phyloP scores from a whole-genome alignment of 208 protist genomes.

The Trypanosoma lewisi region DNA sequence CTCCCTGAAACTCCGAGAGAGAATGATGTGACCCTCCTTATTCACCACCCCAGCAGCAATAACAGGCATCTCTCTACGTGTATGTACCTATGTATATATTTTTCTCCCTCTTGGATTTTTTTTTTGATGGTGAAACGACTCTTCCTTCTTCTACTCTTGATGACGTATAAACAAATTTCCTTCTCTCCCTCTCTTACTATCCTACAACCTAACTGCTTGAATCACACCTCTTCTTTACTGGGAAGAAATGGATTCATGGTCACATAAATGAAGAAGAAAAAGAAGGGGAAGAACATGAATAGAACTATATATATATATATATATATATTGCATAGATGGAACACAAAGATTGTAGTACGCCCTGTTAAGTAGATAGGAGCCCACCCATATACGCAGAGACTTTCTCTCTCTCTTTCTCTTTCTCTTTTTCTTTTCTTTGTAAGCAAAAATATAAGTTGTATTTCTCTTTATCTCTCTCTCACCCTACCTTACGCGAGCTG shows the following conservation, averaged over 20 bases:
- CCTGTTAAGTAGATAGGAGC: too few species aligned
- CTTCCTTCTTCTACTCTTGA: not conserved
- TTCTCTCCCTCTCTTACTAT: not conserved
- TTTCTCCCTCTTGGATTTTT: not conserved
- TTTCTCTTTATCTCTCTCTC: not conserved
- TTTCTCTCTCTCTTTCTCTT: not conserved
- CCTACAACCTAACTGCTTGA: not conserved
- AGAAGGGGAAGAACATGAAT: not conserved
- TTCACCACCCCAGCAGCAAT: slow-evolving; percentile 81
- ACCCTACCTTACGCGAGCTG: too few species aligned
- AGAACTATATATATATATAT: slow-evolving; percentile 1
- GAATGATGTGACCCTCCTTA: slow-evolving; percentile 83
- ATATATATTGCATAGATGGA: not conserved
- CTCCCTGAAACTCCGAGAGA: slow-evolving; percentile 96
- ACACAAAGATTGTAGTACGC: too few species aligned
- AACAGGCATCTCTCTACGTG: slow-evolving; percentile 49
- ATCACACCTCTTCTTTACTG: not conserved
- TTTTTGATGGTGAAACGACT: too few species aligned
- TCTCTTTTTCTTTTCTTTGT: not conserved
- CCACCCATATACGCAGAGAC: too few species aligned
- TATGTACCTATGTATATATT: not conserved
- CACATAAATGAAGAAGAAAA: not conserved
- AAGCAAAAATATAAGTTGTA: not conserved
- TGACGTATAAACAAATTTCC: slow-evolving; percentile 8
- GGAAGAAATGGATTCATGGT: not conserved